phyloP scores from a whole-genome alignment of 768 basidiomycete species.

The Podaxis sp. region DNA sequence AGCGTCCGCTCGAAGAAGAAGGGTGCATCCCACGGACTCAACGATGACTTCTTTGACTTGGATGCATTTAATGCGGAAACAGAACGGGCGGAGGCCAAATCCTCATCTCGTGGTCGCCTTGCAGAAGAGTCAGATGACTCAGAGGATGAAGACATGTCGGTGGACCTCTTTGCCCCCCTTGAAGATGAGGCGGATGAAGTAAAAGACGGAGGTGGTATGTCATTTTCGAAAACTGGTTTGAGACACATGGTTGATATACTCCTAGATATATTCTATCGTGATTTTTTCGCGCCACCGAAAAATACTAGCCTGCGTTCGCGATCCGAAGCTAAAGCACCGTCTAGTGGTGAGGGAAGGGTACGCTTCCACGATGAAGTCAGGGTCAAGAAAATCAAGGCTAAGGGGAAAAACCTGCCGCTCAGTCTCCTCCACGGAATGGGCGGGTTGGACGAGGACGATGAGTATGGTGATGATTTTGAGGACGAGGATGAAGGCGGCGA shows the following conservation, averaged over 20 bases:
- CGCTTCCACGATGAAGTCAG: constrained; percentile 81
- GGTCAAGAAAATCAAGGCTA: constrained; percentile 77
- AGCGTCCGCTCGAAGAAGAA: constrained; percentile 26
- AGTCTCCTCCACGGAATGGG: constrained; percentile 32
- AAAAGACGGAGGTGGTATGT: constrained; percentile 42
- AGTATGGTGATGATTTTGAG: constrained; percentile 25
- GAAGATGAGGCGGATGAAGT: constrained; percentile 40
- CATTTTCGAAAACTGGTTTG: not conserved
- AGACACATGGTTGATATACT: not conserved
- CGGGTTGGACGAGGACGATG: constrained; percentile 37
- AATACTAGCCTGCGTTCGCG: constrained; percentile 16
- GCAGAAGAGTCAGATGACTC: constrained; percentile 46
- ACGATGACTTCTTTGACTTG: constrained; percentile 91
- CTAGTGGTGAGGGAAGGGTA: constrained; percentile 45
- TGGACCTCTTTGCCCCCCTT: constrained; percentile 71
- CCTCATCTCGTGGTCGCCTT: constrained; percentile 59
- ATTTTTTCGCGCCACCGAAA: constrained; percentile 77
- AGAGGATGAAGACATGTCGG: constrained; percentile 51
- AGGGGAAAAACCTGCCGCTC: constrained; percentile 63
- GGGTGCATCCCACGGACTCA: constrained; percentile 44
- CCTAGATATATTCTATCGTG: constrained; percentile 65
- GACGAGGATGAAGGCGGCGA: constrained; percentile 21
- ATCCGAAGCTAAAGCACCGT: constrained; percentile 22
- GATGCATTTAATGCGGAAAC: constrained; percentile 85
- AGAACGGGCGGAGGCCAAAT: constrained; percentile 70